phyloP scores from a whole-genome alignment of 495 filamentous ascomycete genomes.

The Aspergillus diversus region DNA sequence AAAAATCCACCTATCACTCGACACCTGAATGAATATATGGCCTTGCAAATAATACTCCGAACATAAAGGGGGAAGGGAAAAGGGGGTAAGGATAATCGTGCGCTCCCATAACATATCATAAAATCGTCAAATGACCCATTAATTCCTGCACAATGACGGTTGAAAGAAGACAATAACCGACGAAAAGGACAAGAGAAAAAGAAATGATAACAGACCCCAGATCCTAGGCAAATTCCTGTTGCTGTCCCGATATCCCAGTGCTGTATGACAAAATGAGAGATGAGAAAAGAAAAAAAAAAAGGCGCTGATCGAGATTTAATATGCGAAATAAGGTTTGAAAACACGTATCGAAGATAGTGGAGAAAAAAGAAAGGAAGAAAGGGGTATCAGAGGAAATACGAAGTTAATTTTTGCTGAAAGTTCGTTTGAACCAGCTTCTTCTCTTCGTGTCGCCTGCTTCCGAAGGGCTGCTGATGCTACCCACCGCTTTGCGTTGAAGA shows the following conservation, averaged over 20 bases:
- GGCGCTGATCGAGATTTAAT: conserved; percentile 31
- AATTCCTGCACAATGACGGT: conserved; percentile 3
- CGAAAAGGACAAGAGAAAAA: conserved; percentile 18
- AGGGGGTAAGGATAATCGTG: not conserved
- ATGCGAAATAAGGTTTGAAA: conserved; percentile 30
- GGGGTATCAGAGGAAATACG: not conserved
- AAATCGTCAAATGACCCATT: conserved; percentile 4
- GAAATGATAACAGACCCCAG: not conserved
- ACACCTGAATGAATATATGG: not conserved
- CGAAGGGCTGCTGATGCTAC: conserved; percentile 18
- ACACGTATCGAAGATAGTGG: conserved; percentile 26
- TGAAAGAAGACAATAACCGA: conserved; percentile 28
- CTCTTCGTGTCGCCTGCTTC: conserved; percentile 61
- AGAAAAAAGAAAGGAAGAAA: conserved; percentile 21
- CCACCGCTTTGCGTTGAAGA: conserved; percentile 29
- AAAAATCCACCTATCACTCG: conserved; percentile 14
- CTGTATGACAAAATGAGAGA: conserved; percentile 13
- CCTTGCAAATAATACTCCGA: conserved; percentile 16
- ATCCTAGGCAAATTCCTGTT: conserved; percentile 7
- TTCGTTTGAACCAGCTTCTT: conserved; percentile 84
- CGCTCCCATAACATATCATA: conserved; percentile 1
- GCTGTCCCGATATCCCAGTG: conserved; percentile 12
- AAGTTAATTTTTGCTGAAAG: conserved; percentile 69
- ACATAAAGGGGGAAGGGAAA: not conserved
- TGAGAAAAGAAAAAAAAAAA: conserved; percentile 1